Base-by-base conservation (phyloP, 164 flowering plant species). In the Stephania yunnanensis region DNA sequence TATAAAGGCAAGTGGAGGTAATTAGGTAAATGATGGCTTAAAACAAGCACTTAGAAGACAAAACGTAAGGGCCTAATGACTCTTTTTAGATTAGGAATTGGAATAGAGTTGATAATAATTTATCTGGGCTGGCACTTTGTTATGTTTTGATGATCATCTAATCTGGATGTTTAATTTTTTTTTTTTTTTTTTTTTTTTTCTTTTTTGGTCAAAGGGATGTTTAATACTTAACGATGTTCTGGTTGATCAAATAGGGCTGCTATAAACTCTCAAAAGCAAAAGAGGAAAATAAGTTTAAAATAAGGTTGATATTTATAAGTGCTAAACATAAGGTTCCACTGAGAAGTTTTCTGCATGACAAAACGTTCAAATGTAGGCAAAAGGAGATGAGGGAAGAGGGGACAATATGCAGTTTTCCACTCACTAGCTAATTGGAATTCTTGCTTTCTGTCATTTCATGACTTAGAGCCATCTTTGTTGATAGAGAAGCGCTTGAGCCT, bases 381-480 rank as follows among this genome's bases (percentile, higher is more conserved):
- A 61, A 19, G 66, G 66, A 22, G 66, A 73, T 25, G 46, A 53
- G 68, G 30, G 58, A 67, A 78, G 53, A 58, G 72, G 75, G 79
- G 81, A 80, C 83, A 83, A 68, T 72, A 50, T 72, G 83, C 77
- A 29, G 48, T 20, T 70, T 70, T 31, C 48, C 72, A 20, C 8
- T 70, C 55, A 9, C 8, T 70, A 45, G 15, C 36, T 46, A n/a
- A 11, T 48, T 61, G 55, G 55, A 50, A 61, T 61, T 61, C 66
- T 72, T 55, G 11, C 86, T 84, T 85, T 82, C 25, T 73, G 83
- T 84, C 87, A 72, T 81, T 68, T 84, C 84, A 69, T 10, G 58
- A 70, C 78, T 75, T 50, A 48, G 13, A 50, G 55, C 46, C 50
- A 1, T 46, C 70, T 75, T 80, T 75, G 71, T 58, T 72, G 71